Conservation (phyloP, 495 filamentous ascomycete genomes). For the Hyaloscypha finlandica region DNA sequence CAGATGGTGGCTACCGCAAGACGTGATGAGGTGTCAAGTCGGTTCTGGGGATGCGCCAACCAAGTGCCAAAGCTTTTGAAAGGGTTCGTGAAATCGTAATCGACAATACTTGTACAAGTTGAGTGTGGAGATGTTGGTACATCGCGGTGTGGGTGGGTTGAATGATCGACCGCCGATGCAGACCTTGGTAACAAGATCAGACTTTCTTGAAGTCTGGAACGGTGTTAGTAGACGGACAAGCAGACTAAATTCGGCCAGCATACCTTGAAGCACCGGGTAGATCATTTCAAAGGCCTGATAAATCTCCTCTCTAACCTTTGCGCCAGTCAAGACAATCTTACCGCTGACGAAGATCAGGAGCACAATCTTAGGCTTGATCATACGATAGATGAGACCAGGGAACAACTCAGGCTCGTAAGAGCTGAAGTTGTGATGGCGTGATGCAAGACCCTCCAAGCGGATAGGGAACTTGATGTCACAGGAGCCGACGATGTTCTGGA, state of each 20-base stretch:
- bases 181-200: conserved; percentile 44
- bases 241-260: neutral
- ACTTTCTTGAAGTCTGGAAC: conserved; percentile 57
- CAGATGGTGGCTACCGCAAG: conserved; percentile 28
- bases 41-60: conserved; percentile 31
- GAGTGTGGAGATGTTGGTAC: conserved; percentile 42
- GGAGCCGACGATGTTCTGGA: conserved; percentile 98
- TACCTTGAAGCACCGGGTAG: conserved; percentile 95
- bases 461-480: conserved; percentile 99
- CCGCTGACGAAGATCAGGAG: conserved; percentile 98
- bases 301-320: conserved; percentile 98
- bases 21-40: conserved; percentile 23
- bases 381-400: conserved; percentile 98
- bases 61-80: conserved; percentile 27
- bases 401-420: conserved; percentile 98
- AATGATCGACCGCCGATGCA: conserved; percentile 37
- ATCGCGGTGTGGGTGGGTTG: conserved; percentile 29
- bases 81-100: conserved; percentile 52
- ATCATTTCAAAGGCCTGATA: conserved; percentile 99
- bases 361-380: conserved; percentile 99
- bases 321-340: conserved; percentile 97
- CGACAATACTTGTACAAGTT: conserved; percentile 60
- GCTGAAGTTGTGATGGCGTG: conserved; percentile 98
- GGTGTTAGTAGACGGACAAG: conserved; percentile 34
- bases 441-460: conserved; percentile 91